Conservation (phyloP, 139 green algal genomes). For the Tetraselmis striata region DNA sequence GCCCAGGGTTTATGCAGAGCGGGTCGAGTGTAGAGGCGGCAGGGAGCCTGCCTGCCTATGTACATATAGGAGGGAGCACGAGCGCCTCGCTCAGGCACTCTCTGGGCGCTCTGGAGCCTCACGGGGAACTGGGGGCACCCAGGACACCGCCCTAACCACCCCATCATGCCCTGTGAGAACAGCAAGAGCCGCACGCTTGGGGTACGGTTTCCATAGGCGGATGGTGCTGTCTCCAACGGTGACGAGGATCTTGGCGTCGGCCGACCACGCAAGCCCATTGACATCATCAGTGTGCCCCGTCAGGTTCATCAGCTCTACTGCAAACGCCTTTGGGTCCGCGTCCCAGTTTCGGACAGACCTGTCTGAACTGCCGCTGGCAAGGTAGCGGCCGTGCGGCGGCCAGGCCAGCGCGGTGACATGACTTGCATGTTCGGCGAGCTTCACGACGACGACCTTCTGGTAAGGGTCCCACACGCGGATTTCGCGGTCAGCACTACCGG, state of each 20-base stretch:
- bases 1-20: too few relatives aligned
- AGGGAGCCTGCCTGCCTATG: too few relatives aligned
- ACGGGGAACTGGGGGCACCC: neutral
- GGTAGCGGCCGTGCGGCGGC: neutral
- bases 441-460: neutral
- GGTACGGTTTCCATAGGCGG: neutral
- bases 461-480: neutral
- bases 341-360: neutral
- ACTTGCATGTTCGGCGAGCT: neutral
- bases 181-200: neutral
- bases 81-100: conserved; percentile 3
- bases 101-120: neutral
- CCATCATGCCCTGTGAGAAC: neutral
- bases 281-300: neutral
- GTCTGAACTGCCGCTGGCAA: neutral
- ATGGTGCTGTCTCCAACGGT: neutral
- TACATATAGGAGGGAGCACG: too few relatives aligned
- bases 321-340: neutral
- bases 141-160: neutral
- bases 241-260: neutral
- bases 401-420: neutral
- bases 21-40: too few relatives aligned
- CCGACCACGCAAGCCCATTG: neutral
- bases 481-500: neutral
- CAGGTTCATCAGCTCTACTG: neutral